A percentile compares a stretch with the other conserved stretches of the same genome.
Conservation (phyloP, 2,329 filamentous ascomycete genomes). For the Scedosporium minutisporum region DNA sequence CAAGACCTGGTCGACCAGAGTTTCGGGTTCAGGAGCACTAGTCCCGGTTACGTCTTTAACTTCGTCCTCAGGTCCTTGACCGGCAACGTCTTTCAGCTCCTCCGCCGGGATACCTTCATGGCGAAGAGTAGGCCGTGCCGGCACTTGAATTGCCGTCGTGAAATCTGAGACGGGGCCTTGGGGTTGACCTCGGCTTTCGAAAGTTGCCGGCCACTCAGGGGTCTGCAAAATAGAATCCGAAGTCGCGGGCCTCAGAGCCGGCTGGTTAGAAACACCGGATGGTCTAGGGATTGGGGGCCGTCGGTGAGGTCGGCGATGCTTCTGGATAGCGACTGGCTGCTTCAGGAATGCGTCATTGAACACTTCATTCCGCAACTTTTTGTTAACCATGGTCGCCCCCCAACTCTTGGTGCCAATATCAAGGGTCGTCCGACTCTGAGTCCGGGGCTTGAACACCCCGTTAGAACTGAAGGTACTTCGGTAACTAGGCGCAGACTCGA, state of each 20-base stretch:
- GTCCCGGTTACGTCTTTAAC: conserved; percentile 51
- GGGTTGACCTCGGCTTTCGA: not conserved
- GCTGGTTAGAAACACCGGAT: conserved; percentile 13
- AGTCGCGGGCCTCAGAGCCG: not conserved
- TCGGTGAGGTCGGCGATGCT: conserved; percentile 62
- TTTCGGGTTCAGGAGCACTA: conserved; percentile 55
- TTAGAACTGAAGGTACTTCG: conserved; percentile 25
- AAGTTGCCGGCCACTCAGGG: not conserved
- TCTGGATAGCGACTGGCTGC: conserved; percentile 70
- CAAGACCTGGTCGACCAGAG: conserved; percentile 31
- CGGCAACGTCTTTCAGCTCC: not conserved
- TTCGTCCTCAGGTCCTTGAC: conserved; percentile 19
- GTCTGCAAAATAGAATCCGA: not conserved
- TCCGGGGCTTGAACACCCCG: conserved; percentile 2
- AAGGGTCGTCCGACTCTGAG: conserved; percentile 29
- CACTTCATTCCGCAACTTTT: conserved; percentile 77
- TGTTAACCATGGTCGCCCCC: conserved; percentile 89
- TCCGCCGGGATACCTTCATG: not conserved
- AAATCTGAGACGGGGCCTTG: not conserved
- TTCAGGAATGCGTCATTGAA: conserved; percentile 86
- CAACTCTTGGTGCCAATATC: conserved; percentile 58
- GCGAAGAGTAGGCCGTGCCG: not conserved
- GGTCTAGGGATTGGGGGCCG: conserved; percentile 49
- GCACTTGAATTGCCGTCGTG: not conserved
- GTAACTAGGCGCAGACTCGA: conserved; percentile 17